phyloP scores from a whole-genome alignment of 2,329 filamentous ascomycete genomes.

The Aspergillus carbonarius region DNA sequence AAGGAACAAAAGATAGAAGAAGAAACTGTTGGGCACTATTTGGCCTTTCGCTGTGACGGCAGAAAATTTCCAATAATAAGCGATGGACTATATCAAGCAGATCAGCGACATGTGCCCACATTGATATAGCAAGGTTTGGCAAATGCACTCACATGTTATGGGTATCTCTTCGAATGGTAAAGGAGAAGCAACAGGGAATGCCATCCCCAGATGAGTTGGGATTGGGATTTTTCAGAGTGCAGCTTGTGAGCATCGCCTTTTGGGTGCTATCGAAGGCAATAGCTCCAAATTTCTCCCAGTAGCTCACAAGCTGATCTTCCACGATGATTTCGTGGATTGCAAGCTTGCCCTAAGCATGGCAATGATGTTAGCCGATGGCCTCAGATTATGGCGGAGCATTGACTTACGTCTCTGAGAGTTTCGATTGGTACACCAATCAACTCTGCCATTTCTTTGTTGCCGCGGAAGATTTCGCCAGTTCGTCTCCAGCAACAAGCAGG shows the following conservation, averaged over 20 bases:
- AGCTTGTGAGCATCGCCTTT: constrained; percentile 93
- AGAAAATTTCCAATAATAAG: constrained; percentile 97
- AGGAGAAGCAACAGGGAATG: constrained; percentile 94
- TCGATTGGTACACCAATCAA: constrained; percentile 92
- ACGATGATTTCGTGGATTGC: constrained; percentile 94
- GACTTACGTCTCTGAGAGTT: constrained; percentile 79
- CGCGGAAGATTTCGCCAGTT: constrained; percentile 94
- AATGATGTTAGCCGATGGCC: constrained; percentile 5
- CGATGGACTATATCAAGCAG: constrained; percentile 66
- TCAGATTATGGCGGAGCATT: background rate
- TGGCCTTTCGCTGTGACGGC: constrained; percentile 68
- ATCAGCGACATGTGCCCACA: background rate
- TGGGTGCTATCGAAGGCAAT: constrained; percentile 94
- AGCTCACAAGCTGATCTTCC: constrained; percentile 90
- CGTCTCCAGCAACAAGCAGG: constrained; percentile 96
- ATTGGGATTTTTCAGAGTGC: constrained; percentile 80
- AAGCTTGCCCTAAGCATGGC: constrained; percentile 71
- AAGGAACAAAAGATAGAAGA: background rate
- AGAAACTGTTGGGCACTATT: constrained; percentile 22
- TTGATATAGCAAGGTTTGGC: background rate
- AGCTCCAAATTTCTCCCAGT: constrained; percentile 98
- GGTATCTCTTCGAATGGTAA: constrained; percentile 90
- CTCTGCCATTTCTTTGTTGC: constrained; percentile 98
- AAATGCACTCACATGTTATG: constrained; percentile 79
- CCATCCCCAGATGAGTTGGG: constrained; percentile 66